A percentile compares a stretch with the other conserved stretches of the same genome.
phyloP scores from a whole-genome alignment of 2,329 filamentous ascomycete species.

The Emmonsiellopsis sp. region DNA sequence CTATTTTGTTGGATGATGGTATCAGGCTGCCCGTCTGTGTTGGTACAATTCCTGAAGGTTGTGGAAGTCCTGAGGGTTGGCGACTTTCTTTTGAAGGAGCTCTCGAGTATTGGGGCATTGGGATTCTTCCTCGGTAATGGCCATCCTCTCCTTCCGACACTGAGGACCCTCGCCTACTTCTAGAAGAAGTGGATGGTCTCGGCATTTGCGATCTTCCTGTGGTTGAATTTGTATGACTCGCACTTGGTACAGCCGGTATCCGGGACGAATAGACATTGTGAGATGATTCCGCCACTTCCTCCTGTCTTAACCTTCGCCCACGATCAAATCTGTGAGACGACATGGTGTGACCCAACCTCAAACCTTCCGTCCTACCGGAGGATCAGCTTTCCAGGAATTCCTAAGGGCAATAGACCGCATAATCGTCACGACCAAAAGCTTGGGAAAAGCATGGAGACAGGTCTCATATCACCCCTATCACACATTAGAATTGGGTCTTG shows the following conservation, averaged over 20 bases:
- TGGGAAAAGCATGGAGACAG: neutral
- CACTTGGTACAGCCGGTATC: constrained; percentile 15
- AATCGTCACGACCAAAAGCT: constrained; percentile 23
- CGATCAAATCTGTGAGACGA: constrained; percentile 26
- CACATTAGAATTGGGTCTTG: neutral
- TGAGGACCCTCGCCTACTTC: constrained; percentile 20
- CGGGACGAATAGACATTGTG: constrained; percentile 18
- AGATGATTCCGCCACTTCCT: constrained; percentile 17
- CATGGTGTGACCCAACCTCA: constrained; percentile 25
- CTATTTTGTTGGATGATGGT: neutral
- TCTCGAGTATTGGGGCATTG: constrained; percentile 9
- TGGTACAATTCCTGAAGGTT: neutral
- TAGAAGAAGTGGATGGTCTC: constrained; percentile 16
- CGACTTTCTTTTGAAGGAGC: constrained; percentile 17
- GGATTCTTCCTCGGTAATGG: neutral
- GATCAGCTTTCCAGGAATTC: constrained; percentile 19
- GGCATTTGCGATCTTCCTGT: constrained; percentile 21
- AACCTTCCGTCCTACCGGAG: constrained; percentile 19
- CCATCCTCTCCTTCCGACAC: constrained; percentile 21
- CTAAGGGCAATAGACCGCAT: constrained; percentile 15
- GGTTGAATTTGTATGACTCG: constrained; percentile 12
- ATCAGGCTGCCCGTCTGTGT: neutral
- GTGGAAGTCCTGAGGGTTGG: constrained; percentile 6
- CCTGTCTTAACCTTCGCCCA: constrained; percentile 22
- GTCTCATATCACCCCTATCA: neutral